These are phyloP conservation scores for Curvularia spicifera DNA, from an alignment of 2,329 filamentous ascomycete genomes.

Conservation along the genomic window DNA sequence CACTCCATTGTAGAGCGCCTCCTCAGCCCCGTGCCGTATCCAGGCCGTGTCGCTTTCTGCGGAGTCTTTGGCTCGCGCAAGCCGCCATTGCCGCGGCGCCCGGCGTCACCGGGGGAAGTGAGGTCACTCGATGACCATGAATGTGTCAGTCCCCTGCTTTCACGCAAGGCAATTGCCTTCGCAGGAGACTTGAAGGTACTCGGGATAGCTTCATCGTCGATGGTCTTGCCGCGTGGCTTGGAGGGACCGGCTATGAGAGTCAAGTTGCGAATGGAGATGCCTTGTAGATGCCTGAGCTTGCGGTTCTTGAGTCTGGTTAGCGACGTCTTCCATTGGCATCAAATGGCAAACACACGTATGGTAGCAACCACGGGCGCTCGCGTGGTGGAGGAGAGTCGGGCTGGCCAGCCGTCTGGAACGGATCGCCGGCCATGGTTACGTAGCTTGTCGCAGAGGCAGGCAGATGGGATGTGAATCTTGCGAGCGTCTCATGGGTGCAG, in stretches of 20 bases:
- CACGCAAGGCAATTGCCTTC: conserved; percentile 65
- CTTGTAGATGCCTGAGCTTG: conserved; percentile 84
- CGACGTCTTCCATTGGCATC: background rate
- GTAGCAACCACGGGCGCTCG: conserved; percentile 49
- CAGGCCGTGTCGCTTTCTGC: conserved; percentile 40
- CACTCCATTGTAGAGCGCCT: conserved; percentile 69
- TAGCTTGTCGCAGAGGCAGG: conserved; percentile 12
- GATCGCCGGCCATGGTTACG: conserved; percentile 36
- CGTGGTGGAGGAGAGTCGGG: conserved; percentile 29
- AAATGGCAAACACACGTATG: conserved; percentile 38
- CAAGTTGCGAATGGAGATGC: conserved; percentile 86
- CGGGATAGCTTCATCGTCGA: conserved; percentile 77
- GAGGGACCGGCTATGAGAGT: conserved; percentile 64
- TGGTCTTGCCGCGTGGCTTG: conserved; percentile 64
- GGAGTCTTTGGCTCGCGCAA: conserved; percentile 30
- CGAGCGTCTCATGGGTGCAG: conserved; percentile 15
- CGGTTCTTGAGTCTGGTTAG: conserved; percentile 68
- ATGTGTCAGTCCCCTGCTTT: conserved; percentile 59
- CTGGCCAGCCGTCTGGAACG: conserved; percentile 18
- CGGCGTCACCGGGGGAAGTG: conserved; percentile 35
- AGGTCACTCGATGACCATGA: conserved; percentile 66
- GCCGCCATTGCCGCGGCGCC: conserved; percentile 31
- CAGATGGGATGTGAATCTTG: background rate
- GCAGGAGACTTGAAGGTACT: conserved; percentile 69
- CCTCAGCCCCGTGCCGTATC: conserved; percentile 49